A percentile compares a stretch with the other conserved stretches of the same genome.
Evolutionary conservation across 495 filamentous ascomycete genomes (phyloP).

Genomic region (Astrothelium subdiscretum): DNA sequence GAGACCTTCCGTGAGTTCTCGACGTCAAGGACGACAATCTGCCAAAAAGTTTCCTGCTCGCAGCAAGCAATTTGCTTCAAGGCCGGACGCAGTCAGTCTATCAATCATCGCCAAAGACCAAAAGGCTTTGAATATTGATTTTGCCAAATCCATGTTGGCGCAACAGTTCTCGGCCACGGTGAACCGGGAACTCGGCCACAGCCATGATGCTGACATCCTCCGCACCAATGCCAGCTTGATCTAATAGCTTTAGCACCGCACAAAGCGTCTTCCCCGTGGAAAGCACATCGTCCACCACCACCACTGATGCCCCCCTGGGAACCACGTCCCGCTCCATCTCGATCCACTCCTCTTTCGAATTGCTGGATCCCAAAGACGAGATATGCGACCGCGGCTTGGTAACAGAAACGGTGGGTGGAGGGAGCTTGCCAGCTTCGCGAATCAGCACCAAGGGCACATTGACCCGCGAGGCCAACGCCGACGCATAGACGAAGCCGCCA

Average conservation of each 20-base stretch:
- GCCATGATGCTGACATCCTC: conserved; percentile 42
- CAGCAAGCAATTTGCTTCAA: no score
- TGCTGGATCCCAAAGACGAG: conserved; percentile 34
- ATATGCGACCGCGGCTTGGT: conserved; percentile 44
- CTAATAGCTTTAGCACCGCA: conserved; percentile 43
- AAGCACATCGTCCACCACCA: conserved; percentile 56
- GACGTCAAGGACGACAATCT: no score
- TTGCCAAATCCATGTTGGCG: conserved; percentile 43
- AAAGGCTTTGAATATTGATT: conserved; percentile 45
- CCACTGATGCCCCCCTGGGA: conserved; percentile 34
- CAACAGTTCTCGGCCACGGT: conserved; percentile 44
- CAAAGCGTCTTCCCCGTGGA: conserved; percentile 49
- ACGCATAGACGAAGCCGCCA: conserved; percentile 48
- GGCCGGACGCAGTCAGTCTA: no score
- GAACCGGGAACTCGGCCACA: conserved; percentile 51
- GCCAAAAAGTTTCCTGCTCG: no score
- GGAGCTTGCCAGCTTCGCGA: conserved; percentile 48
- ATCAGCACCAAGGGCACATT: conserved; percentile 41
- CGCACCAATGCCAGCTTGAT: conserved; percentile 31
- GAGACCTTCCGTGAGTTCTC: no score
- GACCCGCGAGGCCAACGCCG: conserved; percentile 37
- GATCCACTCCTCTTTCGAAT: conserved; percentile 32
- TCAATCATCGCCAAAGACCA: conserved; percentile 42
- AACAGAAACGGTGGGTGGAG: conserved; percentile 44
- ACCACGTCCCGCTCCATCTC: conserved; percentile 42